These are phyloP conservation scores for Acer campestre DNA, from an alignment of 345 rosid species.

Conservation along the genomic window DNA sequence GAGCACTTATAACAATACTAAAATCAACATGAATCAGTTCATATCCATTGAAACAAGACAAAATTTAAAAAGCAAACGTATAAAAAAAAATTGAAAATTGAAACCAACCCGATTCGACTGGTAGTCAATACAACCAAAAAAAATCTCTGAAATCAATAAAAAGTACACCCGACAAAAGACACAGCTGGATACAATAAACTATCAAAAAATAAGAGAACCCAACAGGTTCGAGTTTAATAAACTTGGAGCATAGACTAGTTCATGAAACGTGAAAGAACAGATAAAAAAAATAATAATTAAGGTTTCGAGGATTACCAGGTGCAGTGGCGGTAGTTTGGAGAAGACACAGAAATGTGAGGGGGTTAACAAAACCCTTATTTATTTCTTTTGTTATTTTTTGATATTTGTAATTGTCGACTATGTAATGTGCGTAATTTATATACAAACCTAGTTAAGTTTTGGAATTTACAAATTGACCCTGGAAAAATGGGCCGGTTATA, in stretches of 20 bases:
- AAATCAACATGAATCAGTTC: background rate
- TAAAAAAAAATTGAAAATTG: background rate
- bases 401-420: background rate
- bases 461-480: background rate
- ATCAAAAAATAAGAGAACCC: background rate
- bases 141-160: background rate
- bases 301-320: conserved; percentile 12
- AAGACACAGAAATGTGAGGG: background rate
- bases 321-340: background rate
- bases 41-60: background rate
- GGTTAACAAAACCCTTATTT: background rate
- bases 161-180: background rate
- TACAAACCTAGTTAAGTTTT: background rate
- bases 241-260: background rate
- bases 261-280: background rate
- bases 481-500: no score
- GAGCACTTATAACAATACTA: background rate
- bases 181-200: background rate
- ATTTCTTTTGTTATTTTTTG: background rate
- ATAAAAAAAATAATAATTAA: background rate
- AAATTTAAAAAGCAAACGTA: background rate
- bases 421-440: background rate
- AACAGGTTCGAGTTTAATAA: background rate
- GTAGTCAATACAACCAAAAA: background rate
- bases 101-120: background rate